A percentile compares a stretch with the other conserved stretches of the same genome.
phyloP scores from a whole-genome alignment of 2,329 filamentous ascomycete species.

The Xylaria sp. region DNA sequence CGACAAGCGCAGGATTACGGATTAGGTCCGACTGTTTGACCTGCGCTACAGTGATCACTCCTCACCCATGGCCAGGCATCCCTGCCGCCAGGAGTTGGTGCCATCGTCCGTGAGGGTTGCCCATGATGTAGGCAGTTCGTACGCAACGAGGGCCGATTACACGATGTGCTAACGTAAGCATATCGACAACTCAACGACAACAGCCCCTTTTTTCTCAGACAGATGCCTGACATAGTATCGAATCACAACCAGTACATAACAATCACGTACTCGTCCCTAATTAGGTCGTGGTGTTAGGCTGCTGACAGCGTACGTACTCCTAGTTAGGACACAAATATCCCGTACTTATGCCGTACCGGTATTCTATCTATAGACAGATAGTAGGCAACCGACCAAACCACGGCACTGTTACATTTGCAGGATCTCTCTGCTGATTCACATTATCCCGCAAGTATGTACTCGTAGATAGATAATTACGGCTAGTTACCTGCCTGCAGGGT shows the following conservation, averaged over 20 bases:
- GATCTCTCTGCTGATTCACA: neutral
- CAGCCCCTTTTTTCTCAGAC: neutral
- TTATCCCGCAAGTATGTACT: neutral
- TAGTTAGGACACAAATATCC: too few species aligned
- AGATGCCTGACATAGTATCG: neutral
- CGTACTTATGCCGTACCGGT: too few species aligned
- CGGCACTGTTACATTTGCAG: neutral
- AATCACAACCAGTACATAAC: neutral
- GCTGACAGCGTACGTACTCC: neutral
- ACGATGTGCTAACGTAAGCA: neutral
- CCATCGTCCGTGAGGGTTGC: neutral
- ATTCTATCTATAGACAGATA: neutral
- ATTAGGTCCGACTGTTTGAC: neutral
- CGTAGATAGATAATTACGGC: neutral
- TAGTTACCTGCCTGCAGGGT: neutral
- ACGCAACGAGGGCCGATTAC: neutral
- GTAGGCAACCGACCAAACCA: neutral
- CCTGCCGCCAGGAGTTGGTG: neutral
- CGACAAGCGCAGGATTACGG: neutral
- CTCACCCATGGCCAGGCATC: neutral
- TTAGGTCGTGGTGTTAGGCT: neutral
- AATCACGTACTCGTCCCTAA: neutral
- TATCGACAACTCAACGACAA: neutral
- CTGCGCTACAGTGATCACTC: neutral
- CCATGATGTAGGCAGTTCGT: neutral